Base-by-base conservation (phyloP, 208 protist species). In the Leishmania mexicana region DNA sequence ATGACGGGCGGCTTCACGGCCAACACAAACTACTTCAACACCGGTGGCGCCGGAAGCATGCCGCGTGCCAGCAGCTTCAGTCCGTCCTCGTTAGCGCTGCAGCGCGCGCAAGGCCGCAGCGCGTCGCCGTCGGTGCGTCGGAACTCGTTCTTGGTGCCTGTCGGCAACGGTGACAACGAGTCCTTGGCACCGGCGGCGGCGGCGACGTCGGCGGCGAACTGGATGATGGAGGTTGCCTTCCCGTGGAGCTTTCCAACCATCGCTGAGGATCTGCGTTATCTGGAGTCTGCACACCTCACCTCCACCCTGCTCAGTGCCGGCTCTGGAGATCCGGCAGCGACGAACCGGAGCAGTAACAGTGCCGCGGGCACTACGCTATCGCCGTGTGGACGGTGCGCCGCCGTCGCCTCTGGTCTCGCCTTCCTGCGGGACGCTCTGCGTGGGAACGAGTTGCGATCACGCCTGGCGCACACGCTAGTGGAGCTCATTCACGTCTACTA, bases 401-500 rank as follows among this genome's bases (percentile, higher is more conserved):
- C 47, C 60, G 51, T 78, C 51, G 42, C 78, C 5, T 71, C 68
- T 5, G 80, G 75, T 1, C 79, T 88, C 8, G 47, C 83, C 15
- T 78, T 73, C 24, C 35, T 91, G 62, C 81, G 81, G 31, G 88
- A 90, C 6, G 92, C 94, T 57, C 87, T 96, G 47, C 79, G 75
- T 11, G 35, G 81, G 51, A 96, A 96, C 81, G 93, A 95, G 80
- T 80, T 89, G 45, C 88, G 91, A 24, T 84, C 85, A 17, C 91
- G 90, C n/a, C 87, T 95, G 31, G 95, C 93, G n/a, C 82, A 89
- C 70, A 92, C 83, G 38, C 80, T 98, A n/a, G 81, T 38, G 7
- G 89, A 94, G 64, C 83, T 96, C 35, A 81, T 96, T 38, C 79
- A 87, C 60, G 82, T 90, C 11, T 96, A 95, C 90, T 94, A 97